These are phyloP conservation scores for Fraxinus platypoda DNA, from an alignment of 305 asterid species.

Conservation along the genomic window DNA sequence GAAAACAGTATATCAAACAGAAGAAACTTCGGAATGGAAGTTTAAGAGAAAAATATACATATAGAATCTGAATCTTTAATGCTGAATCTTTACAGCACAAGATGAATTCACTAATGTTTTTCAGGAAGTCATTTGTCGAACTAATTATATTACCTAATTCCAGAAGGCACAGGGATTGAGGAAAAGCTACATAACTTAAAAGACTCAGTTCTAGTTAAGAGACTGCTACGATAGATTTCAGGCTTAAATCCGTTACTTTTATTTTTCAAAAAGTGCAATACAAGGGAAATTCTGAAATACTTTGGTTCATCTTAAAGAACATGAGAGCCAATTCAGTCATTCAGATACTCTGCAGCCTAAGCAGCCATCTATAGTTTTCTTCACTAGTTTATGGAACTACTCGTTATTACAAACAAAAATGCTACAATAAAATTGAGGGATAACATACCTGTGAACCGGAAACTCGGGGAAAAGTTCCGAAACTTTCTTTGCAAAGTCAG, in stretches of 20 bases:
- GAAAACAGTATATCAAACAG: slow-evolving; percentile 1
- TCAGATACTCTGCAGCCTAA: neutral
- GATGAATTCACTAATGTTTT: neutral
- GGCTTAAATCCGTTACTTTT: neutral
- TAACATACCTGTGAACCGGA: slow-evolving; percentile 69
- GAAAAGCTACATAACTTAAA: neutral
- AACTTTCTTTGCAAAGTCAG: slow-evolving; percentile 66
- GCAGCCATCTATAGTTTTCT: neutral
- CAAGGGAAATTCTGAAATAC: neutral
- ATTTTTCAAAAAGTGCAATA: neutral
- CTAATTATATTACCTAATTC: neutral
- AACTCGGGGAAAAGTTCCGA: slow-evolving; percentile 60
- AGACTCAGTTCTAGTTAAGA: neutral
- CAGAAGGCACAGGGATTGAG: too few relatives aligned
- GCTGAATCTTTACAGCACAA: neutral
- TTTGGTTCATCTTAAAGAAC: neutral
- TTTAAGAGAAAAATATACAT: neutral
- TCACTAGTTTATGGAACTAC: neutral
- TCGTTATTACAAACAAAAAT: neutral
- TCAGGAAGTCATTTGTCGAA: neutral
- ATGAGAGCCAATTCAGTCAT: neutral
- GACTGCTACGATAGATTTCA: neutral
- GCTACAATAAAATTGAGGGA: neutral
- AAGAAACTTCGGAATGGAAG: neutral
- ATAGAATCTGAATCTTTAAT: neutral